Conservation (phyloP, 441 rosid species). For the Bruguiera hainesii region DNA sequence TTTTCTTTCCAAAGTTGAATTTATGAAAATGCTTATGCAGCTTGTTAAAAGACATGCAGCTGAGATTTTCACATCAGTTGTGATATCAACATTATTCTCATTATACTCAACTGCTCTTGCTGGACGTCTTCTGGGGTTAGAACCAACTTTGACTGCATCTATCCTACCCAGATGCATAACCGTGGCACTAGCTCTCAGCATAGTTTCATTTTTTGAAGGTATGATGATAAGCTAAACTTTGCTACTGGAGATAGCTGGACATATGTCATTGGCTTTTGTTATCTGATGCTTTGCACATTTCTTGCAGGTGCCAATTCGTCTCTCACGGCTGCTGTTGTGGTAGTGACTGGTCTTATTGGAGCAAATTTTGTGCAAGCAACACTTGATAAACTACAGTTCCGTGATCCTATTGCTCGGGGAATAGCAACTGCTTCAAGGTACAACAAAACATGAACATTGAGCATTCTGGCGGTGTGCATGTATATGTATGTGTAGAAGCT, state of each 20-base stretch:
- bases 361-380: constrained; percentile 87
- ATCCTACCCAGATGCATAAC: constrained; percentile 94
- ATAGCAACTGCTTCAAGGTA: constrained; percentile 97
- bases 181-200: constrained; percentile 94
- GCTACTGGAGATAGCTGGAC: background rate
- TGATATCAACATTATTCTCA: constrained; percentile 74
- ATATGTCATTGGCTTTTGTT: constrained; percentile 3
- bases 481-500: too few relatives aligned
- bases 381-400: constrained; percentile 64
- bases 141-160: constrained; percentile 69
- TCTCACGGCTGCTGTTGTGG: constrained; percentile 90
- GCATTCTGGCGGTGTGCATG: too few relatives aligned
- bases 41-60: constrained; percentile 95
- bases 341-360: constrained; percentile 84
- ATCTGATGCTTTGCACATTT: constrained; percentile 2
- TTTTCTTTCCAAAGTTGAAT: too few relatives aligned
- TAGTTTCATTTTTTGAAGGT: constrained; percentile 92
- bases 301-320: constrained; percentile 80
- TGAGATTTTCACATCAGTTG: constrained; percentile 87
- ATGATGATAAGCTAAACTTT: constrained; percentile 1
- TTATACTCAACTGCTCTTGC: constrained; percentile 88
- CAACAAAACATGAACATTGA: background rate
- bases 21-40: constrained; percentile 37
- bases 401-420: constrained; percentile 90
- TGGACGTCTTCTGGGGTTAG: constrained; percentile 78